phyloP scores from a whole-genome alignment of 345 rosid species.

The Adansonia digitata region DNA sequence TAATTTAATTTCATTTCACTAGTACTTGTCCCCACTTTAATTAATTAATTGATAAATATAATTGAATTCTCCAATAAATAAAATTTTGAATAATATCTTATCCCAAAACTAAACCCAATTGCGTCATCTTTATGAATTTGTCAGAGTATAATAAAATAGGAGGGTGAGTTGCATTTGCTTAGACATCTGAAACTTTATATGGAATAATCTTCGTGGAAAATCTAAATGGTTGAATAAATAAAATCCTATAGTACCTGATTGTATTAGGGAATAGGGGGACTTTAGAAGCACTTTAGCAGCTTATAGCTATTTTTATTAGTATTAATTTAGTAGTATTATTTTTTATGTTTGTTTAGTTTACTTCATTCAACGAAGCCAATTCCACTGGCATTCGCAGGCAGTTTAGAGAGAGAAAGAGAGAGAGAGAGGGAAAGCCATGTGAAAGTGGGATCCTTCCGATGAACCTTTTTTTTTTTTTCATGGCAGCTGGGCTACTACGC shows the following conservation, averaged over 20 bases:
- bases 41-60: too few species aligned
- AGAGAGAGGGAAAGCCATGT: slow-evolving; percentile 24
- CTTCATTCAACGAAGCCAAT: neutral
- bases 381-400: neutral
- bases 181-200: neutral
- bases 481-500: slow-evolving; percentile 21
- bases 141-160: neutral
- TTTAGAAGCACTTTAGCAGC: neutral
- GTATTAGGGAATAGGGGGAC: neutral
- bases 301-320: neutral
- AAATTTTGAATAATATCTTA: too few species aligned
- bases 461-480: slow-evolving; percentile 19
- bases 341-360: neutral
- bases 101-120: neutral
- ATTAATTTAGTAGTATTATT: neutral
- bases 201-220: neutral
- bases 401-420: slow-evolving; percentile 5
- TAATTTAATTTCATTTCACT: too few species aligned
- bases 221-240: neutral
- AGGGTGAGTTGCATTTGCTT: neutral
- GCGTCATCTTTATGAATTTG: neutral
- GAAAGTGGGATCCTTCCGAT: slow-evolving; percentile 19
- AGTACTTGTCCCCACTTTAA: too few species aligned
- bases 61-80: too few species aligned
- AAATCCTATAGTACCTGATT: neutral